Percentiles rank a stretch among this genome's conserved stretches.
phyloP scores from a whole-genome alignment of 805 yeast species.

The Ogataea polymorpha region DNA sequence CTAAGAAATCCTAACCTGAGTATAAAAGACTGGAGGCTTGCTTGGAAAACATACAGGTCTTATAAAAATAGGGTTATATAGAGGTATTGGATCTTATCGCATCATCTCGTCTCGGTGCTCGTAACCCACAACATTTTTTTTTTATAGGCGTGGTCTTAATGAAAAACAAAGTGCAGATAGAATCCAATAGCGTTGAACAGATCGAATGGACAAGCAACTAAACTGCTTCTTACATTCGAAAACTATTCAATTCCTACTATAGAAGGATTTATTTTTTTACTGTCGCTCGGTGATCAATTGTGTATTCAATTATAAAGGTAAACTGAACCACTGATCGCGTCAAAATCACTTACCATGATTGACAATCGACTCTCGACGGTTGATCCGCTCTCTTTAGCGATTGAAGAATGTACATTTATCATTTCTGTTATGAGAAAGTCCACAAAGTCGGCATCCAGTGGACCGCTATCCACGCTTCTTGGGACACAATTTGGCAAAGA shows the following conservation, averaged over 20 bases:
- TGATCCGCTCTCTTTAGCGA: constrained; percentile 77
- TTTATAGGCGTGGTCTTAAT: constrained; percentile 4
- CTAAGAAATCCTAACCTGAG: constrained; percentile 42
- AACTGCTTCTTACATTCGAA: background rate
- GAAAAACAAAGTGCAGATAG: constrained; percentile 7
- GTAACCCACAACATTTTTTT: constrained; percentile 4
- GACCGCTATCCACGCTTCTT: constrained; percentile 82
- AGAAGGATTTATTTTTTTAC: background rate
- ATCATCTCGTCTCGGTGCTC: constrained; percentile 5
- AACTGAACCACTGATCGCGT: background rate
- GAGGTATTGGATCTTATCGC: background rate
- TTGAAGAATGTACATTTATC: constrained; percentile 83
- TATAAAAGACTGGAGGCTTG: constrained; percentile 61
- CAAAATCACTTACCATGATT: constrained; percentile 2
- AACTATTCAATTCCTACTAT: background rate
- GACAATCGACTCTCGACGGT: constrained; percentile 37
- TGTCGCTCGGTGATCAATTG: background rate
- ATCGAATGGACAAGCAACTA: background rate
- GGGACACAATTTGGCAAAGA: constrained; percentile 47
- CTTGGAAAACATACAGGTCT: constrained; percentile 50
- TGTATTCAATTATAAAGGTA: background rate
- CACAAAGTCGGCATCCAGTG: constrained; percentile 57
- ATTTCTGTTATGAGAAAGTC: constrained; percentile 88
- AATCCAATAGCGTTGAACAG: background rate
- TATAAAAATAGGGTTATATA: constrained; percentile 3